phyloP scores from a whole-genome alignment of 306 rosid genomes.

The Fragaria iinumae region DNA sequence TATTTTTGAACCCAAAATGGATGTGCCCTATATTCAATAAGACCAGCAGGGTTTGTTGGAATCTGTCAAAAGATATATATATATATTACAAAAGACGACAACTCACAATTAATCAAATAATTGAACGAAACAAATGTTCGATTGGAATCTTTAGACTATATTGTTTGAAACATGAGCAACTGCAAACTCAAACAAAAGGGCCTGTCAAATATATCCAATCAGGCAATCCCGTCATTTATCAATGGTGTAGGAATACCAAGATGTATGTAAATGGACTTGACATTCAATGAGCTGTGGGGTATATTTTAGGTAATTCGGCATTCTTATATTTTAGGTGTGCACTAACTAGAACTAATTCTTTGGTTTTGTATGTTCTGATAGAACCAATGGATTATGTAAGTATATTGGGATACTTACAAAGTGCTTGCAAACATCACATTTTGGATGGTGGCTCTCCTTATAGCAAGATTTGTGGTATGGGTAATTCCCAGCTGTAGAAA shows the following conservation, averaged over 20 bases:
- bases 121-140: not conserved
- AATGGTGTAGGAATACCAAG: not conserved
- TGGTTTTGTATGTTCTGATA: not conserved
- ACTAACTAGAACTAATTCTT: not conserved
- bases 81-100: constrained; percentile 50
- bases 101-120: constrained; percentile 41
- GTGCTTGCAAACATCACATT: constrained; percentile 98
- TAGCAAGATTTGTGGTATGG: constrained; percentile 95
- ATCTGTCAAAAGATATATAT: constrained; percentile 73
- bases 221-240: not conserved
- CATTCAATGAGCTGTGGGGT: not conserved
- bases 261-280: not conserved
- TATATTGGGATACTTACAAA: constrained; percentile 58
- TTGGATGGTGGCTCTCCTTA: constrained; percentile 93
- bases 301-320: not conserved
- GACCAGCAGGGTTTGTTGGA: constrained; percentile 99
- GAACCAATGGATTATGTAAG: constrained; percentile 5
- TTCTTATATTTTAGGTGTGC: not conserved
- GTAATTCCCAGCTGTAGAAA: constrained; percentile 82
- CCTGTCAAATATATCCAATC: not conserved
- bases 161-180: no score
- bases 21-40: constrained; percentile 99
- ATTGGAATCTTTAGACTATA: constrained; percentile 1
- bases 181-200: not conserved
- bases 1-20: constrained; percentile 98